Conservation (phyloP, 768 basidiomycete genomes). For the Tylopilus sp. region DNA sequence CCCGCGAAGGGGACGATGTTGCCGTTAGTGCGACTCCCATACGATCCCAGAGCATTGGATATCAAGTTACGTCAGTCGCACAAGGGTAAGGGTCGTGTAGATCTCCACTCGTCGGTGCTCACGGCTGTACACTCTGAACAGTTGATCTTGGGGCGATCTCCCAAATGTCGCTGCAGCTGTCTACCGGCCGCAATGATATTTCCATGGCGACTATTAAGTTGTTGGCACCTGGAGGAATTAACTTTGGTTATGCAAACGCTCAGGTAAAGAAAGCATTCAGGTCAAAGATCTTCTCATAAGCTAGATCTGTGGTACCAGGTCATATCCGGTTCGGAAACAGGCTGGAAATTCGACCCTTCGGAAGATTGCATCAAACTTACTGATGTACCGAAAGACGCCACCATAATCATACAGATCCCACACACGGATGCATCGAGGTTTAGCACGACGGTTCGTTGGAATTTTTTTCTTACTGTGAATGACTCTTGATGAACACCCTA, state of each 20-base stretch:
- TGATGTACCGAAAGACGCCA: conserved; percentile 45
- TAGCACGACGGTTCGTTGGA: conserved; percentile 52
- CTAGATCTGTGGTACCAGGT: neutral
- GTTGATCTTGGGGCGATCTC: conserved; percentile 65
- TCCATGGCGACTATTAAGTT: conserved; percentile 51
- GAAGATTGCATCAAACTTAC: conserved; percentile 44
- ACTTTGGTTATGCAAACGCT: conserved; percentile 44
- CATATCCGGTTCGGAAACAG: conserved; percentile 14
- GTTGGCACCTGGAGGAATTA: conserved; percentile 49
- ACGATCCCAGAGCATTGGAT: conserved; percentile 60
- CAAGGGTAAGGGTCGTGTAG: conserved; percentile 18
- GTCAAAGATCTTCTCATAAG: conserved; percentile 19
- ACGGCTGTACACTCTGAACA: conserved; percentile 26
- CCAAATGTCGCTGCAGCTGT: conserved; percentile 52
- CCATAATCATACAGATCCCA: conserved; percentile 53
- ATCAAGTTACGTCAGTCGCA: conserved; percentile 59
- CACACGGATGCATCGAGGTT: conserved; percentile 64
- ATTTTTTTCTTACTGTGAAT: neutral
- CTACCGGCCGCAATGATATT: conserved; percentile 68
- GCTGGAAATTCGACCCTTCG: conserved; percentile 33
- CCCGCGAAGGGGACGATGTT: conserved; percentile 30
- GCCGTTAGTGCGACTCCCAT: conserved; percentile 57
- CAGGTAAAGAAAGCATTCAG: conserved; percentile 34
- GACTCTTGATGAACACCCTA: conserved; percentile 1
- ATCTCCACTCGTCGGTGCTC: conserved; percentile 15